Percentiles rank a stretch among this genome's conserved stretches.
phyloP scores from a whole-genome alignment of 2,329 filamentous ascomycete species.

The Dichotomopilus funicola region DNA sequence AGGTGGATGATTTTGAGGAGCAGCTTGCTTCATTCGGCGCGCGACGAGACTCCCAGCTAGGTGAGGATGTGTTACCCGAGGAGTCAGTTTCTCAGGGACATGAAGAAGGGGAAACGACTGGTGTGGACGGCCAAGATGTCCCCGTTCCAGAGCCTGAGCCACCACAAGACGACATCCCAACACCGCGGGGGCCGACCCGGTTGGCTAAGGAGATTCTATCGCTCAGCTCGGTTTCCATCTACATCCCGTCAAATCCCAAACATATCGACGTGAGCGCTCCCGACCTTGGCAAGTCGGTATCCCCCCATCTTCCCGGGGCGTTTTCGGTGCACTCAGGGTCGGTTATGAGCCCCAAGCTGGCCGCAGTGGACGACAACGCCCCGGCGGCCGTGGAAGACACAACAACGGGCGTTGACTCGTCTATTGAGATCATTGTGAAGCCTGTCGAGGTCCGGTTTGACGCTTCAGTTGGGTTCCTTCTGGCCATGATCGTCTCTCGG shows the following conservation, averaged over 20 bases:
- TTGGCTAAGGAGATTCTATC: slow-evolving; percentile 50
- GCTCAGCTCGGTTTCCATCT: slow-evolving; percentile 46
- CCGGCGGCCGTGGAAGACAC: slow-evolving; percentile 7
- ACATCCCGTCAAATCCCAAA: slow-evolving; percentile 46
- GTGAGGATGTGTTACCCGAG: neutral
- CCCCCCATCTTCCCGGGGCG: slow-evolving; percentile 53
- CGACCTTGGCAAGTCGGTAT: slow-evolving; percentile 33
- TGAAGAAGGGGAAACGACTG: neutral
- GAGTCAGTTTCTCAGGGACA: neutral
- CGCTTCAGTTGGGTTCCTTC: slow-evolving; percentile 48
- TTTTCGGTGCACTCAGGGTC: slow-evolving; percentile 45
- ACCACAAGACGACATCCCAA: slow-evolving; percentile 37
- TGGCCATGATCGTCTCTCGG: slow-evolving; percentile 45
- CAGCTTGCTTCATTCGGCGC: too few relatives aligned
- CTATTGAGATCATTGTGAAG: slow-evolving; percentile 46
- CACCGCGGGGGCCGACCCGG: slow-evolving; percentile 47
- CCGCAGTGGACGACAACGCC: slow-evolving; percentile 8
- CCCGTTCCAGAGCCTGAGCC: slow-evolving; percentile 11
- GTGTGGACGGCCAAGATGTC: neutral
- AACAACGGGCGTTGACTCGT: slow-evolving; percentile 24
- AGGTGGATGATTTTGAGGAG: too few relatives aligned
- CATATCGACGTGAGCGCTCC: slow-evolving; percentile 33
- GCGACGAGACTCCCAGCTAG: neutral
- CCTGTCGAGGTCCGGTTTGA: slow-evolving; percentile 50
- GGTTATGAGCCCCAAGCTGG: slow-evolving; percentile 27